phyloP scores from a whole-genome alignment of 1,284 basidiomycete genomes.

The Tilletia walkeri region DNA sequence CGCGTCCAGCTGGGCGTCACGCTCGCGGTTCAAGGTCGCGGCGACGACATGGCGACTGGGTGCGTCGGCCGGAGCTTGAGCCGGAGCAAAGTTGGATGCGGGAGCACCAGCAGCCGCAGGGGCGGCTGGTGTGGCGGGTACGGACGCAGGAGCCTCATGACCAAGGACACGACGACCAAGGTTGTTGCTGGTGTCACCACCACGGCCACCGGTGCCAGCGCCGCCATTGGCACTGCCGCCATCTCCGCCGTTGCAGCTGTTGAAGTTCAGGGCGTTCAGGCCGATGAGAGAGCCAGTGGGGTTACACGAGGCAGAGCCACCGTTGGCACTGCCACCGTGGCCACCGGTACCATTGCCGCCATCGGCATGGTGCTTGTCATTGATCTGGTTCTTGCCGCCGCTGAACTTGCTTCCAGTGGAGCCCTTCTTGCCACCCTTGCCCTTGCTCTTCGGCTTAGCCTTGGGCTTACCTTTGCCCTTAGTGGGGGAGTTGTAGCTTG shows the following conservation, averaged over 20 bases:
- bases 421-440: neutral
- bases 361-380: neutral
- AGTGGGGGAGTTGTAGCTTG: neutral
- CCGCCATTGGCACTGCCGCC: neutral
- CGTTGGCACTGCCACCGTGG: slow-evolving; percentile 25
- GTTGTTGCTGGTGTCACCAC: slow-evolving; percentile 16
- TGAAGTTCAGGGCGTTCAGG: slow-evolving; percentile 27
- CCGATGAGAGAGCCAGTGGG: slow-evolving; percentile 23
- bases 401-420: slow-evolving; percentile 15
- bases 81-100: neutral
- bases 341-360: slow-evolving; percentile 23
- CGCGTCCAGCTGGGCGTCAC: neutral
- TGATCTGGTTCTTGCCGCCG: slow-evolving; percentile 17
- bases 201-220: slow-evolving; percentile 9
- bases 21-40: neutral
- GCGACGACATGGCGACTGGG: neutral
- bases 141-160: neutral
- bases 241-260: slow-evolving; percentile 25
- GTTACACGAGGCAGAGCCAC: slow-evolving; percentile 22
- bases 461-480: neutral
- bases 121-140: neutral
- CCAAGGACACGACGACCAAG: neutral
- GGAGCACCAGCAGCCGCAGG: neutral
- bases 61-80: neutral
- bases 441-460: neutral